Evolutionary conservation across 2,329 filamentous ascomycete species (phyloP).

Genomic region (Didymosphaeria variabile): DNA sequence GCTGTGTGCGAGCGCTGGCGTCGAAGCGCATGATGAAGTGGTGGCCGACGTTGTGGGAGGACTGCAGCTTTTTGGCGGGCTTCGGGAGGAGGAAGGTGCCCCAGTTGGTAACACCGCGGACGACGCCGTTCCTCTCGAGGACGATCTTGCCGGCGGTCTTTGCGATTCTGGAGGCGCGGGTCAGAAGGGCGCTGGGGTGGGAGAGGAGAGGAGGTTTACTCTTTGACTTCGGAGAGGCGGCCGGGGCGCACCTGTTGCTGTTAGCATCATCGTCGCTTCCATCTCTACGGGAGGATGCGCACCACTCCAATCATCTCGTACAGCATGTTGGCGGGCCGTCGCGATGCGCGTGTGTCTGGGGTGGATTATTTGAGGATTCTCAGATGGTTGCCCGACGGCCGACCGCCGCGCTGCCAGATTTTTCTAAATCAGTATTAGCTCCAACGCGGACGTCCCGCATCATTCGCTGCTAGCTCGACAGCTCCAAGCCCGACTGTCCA

Average conservation of each 20-base stretch:
- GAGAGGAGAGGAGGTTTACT: conserved; percentile 67
- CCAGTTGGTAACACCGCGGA: conserved; percentile 95
- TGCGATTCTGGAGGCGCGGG: conserved; percentile 72
- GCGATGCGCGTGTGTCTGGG: conserved; percentile 16
- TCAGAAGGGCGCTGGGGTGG: conserved; percentile 17
- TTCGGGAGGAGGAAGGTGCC: conserved; percentile 88
- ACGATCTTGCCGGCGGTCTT: conserved; percentile 83
- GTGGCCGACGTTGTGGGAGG: conserved; percentile 83
- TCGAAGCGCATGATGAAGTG: conserved; percentile 99
- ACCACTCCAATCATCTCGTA: conserved; percentile 98
- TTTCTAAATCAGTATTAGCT: conserved; percentile 13
- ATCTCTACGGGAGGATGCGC: conserved; percentile 48
- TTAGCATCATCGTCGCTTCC: conserved; percentile 17
- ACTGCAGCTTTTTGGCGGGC: conserved; percentile 80
- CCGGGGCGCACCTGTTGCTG: conserved; percentile 82
- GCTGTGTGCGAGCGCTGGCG: conserved; percentile 74
- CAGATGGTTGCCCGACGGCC: background rate
- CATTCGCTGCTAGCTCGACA: conserved; percentile 13
- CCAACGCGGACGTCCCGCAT: conserved; percentile 1
- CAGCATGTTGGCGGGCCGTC: conserved; percentile 69
- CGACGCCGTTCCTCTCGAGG: conserved; percentile 83
- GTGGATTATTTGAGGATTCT: conserved; percentile 4
- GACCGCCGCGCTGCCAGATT: conserved; percentile 1
- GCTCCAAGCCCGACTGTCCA: conserved; percentile 9
- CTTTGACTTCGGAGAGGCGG: conserved; percentile 90